Evolutionary conservation across 768 basidiomycete genomes (phyloP).

Genomic region (Sporobolomyces pararoseus): DNA sequence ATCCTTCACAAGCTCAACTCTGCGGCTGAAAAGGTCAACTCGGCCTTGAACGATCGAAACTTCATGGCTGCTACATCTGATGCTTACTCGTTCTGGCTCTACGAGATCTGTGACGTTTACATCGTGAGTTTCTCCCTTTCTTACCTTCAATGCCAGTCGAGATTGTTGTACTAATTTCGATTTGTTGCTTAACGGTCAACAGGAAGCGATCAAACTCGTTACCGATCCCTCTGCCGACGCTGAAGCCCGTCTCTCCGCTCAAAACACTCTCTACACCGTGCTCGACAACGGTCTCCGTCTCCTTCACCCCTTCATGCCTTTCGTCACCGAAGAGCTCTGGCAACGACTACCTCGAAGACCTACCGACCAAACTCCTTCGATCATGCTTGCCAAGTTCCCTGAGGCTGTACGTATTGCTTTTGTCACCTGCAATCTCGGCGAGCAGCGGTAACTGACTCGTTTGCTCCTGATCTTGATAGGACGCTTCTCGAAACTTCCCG

Average conservation of each 20-base stretch:
- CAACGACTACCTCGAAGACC: slow-evolving; percentile 84
- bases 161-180: not conserved
- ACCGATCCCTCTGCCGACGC: slow-evolving; percentile 68
- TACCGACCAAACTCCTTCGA: slow-evolving; percentile 74
- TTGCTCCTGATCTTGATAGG: slow-evolving; percentile 1
- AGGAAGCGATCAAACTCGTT: slow-evolving; percentile 99
- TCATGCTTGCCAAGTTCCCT: slow-evolving; percentile 86
- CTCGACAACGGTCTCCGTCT: slow-evolving; percentile 84
- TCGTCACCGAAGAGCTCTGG: slow-evolving; percentile 97
- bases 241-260: slow-evolving; percentile 68
- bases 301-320: slow-evolving; percentile 98
- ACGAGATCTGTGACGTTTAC: slow-evolving; percentile 98
- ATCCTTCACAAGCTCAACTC: slow-evolving; percentile 87
- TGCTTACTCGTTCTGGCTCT: slow-evolving; percentile 92
- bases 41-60: slow-evolving; percentile 69
- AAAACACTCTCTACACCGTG: slow-evolving; percentile 92
- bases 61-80: slow-evolving; percentile 87
- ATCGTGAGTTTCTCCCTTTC: slow-evolving; percentile 61
- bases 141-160: not conserved
- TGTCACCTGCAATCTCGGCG: slow-evolving; percentile 48
- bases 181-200: slow-evolving; percentile 12
- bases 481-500: slow-evolving; percentile 48
- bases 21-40: slow-evolving; percentile 72
- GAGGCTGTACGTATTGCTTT: slow-evolving; percentile 58
- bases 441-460: not conserved